phyloP scores from a whole-genome alignment of 2,329 filamentous ascomycete species.

The Cylindrodendrum hubeiense region DNA sequence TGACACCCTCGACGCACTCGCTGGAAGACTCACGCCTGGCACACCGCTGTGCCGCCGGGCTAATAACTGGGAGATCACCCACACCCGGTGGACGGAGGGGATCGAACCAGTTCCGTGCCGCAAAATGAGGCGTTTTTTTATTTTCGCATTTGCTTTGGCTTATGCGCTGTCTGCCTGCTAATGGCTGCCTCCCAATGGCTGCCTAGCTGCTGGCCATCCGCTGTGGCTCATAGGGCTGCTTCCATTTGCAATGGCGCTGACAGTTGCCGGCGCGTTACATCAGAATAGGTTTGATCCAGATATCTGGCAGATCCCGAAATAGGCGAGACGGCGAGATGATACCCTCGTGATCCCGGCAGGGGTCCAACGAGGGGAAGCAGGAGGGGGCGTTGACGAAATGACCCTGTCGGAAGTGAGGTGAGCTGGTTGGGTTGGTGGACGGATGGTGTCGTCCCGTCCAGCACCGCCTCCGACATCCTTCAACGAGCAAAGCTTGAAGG shows the following conservation, averaged over 20 bases:
- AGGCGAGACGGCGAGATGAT: constrained; percentile 32
- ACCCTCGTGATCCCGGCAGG: constrained; percentile 12
- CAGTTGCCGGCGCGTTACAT: constrained; percentile 6
- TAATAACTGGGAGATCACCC: background rate
- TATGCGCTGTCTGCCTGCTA: background rate
- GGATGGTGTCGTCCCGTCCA: constrained; percentile 8
- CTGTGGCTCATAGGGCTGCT: constrained; percentile 41
- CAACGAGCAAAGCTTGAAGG: background rate
- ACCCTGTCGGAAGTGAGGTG: constrained; percentile 17
- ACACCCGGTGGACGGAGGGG: background rate
- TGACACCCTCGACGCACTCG: constrained; percentile 14
- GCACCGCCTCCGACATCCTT: background rate
- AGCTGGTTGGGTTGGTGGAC: background rate
- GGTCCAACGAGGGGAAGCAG: constrained; percentile 9
- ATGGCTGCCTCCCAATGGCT: background rate
- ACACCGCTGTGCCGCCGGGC: background rate
- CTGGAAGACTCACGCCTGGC: background rate
- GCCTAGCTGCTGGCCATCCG: constrained; percentile 17
- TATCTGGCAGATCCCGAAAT: constrained; percentile 24
- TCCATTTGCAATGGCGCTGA: constrained; percentile 9
- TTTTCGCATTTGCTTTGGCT: background rate
- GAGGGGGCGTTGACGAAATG: constrained; percentile 27
- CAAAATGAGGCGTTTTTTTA: background rate
- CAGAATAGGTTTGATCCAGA: background rate
- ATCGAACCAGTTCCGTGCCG: background rate